Evolutionary conservation across 2,329 filamentous ascomycete species (phyloP).

Genomic region (Cyphellophora europaea): DNA sequence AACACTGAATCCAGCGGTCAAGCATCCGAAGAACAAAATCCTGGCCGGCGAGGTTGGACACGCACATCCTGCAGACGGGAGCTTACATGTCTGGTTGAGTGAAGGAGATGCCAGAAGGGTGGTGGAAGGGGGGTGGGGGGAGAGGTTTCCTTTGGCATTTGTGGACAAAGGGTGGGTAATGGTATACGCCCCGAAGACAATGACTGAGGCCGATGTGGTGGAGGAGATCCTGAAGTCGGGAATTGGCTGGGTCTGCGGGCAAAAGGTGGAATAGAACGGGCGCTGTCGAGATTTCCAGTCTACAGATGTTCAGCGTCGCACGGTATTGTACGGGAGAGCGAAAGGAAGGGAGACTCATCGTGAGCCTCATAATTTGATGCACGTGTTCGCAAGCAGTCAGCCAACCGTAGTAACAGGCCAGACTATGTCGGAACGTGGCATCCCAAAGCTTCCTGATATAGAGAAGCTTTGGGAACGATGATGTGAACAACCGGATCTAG

Average conservation of each 20-base stretch:
- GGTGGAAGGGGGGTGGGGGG: slow-evolving; percentile 12
- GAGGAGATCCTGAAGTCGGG: slow-evolving; percentile 11
- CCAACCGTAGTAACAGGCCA: no score
- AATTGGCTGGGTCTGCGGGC: slow-evolving; percentile 6
- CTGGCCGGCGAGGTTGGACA: slow-evolving; percentile 11
- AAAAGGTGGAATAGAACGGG: not conserved
- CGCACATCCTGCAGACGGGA: slow-evolving; percentile 9
- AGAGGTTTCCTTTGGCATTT: slow-evolving; percentile 11
- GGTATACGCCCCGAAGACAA: slow-evolving; percentile 12
- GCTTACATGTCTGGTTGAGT: slow-evolving; percentile 13
- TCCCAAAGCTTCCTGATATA: no score
- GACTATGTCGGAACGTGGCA: no score
- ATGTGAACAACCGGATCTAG: no score
- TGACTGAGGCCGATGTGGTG: slow-evolving; percentile 12
- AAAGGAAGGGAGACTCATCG: no score
- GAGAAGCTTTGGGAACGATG: no score
- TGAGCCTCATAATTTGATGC: no score
- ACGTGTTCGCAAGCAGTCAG: no score
- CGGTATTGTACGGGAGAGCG: no score
- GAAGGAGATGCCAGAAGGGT: slow-evolving; percentile 12
- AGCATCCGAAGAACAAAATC: slow-evolving; percentile 4
- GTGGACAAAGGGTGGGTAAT: slow-evolving; percentile 13
- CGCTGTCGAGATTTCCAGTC: no score
- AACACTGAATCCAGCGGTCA: slow-evolving; percentile 8
- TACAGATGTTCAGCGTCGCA: no score